These are phyloP conservation scores for Podaxis carcinomalis DNA, from an alignment of 768 basidiomycete species.

Conservation along the genomic window DNA sequence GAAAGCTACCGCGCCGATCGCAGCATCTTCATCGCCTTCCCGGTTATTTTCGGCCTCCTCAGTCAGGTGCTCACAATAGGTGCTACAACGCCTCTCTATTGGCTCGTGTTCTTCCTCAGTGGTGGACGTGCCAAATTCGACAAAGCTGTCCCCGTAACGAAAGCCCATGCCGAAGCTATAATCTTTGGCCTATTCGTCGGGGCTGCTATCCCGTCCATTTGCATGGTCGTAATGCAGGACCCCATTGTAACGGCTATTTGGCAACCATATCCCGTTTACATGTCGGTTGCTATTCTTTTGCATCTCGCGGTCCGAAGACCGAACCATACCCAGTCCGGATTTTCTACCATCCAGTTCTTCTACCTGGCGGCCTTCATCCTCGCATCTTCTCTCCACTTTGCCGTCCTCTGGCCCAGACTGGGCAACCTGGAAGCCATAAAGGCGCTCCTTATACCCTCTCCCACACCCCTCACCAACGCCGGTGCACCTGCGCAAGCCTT, in stretches of 20 bases:
- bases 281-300: conserved; percentile 33
- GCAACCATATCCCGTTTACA: conserved; percentile 48
- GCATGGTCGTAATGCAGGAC: conserved; percentile 38
- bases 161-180: conserved; percentile 47
- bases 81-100: conserved; percentile 42
- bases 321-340: conserved; percentile 31
- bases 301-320: conserved; percentile 39
- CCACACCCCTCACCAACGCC: conserved; percentile 21
- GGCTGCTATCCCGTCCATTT: conserved; percentile 39
- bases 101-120: conserved; percentile 39
- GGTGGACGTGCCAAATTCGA: conserved; percentile 23
- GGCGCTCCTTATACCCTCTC: conserved; percentile 33
- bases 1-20: conserved; percentile 39
- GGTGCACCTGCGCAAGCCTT: conserved; percentile 25
- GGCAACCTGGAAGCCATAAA: conserved; percentile 26
- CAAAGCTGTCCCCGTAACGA: conserved; percentile 21
- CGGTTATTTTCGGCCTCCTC: conserved; percentile 36
- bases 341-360: conserved; percentile 29
- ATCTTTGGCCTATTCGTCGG: conserved; percentile 45
- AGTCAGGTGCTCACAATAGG: conserved; percentile 41
- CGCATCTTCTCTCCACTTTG: conserved; percentile 38
- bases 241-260: conserved; percentile 45
- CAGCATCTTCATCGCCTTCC: conserved; percentile 32
- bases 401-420: conserved; percentile 32
- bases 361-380: conserved; percentile 38